Percentiles rank a stretch among this genome's conserved stretches.
phyloP scores from a whole-genome alignment of 106 monocot species.

The Acorus calamus region DNA sequence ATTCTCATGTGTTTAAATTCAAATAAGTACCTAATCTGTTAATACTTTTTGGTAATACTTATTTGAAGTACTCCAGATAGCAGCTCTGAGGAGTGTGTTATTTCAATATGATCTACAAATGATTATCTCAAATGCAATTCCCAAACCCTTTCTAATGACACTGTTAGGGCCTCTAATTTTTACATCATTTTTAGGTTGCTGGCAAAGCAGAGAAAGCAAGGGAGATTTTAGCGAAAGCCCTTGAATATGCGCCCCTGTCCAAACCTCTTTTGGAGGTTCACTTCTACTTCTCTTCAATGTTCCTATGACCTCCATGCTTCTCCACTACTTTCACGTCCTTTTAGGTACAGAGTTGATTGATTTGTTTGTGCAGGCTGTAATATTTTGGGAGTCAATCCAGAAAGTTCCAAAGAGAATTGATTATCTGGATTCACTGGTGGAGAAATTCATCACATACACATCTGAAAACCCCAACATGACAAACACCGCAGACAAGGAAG shows the following conservation, averaged over 20 bases:
- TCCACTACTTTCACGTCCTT: no score
- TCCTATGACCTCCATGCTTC: no score
- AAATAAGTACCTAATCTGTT: no score
- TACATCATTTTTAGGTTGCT: constrained; percentile 35
- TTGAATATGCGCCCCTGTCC: constrained; percentile 43
- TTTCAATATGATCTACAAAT: no score
- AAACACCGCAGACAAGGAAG: constrained; percentile 63
- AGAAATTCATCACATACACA: constrained; percentile 62
- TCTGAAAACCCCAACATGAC: constrained; percentile 38
- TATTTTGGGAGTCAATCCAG: constrained; percentile 74
- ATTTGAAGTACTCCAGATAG: no score
- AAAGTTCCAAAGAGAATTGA: constrained; percentile 61
- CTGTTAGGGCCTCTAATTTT: no score
- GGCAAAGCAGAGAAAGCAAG: constrained; percentile 72
- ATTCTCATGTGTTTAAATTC: no score
- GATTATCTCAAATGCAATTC: no score
- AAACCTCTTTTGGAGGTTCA: constrained; percentile 75
- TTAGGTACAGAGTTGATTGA: neutral
- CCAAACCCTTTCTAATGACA: no score
- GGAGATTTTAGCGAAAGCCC: constrained; percentile 42
- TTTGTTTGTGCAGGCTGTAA: constrained; percentile 49
- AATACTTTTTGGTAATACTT: no score
- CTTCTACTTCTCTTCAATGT: no score
- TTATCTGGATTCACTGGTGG: constrained; percentile 79
- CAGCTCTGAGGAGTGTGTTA: no score